These are phyloP conservation scores for Lachancea lanzarotensis DNA, from an alignment of 805 yeast species.

Conservation along the genomic window DNA sequence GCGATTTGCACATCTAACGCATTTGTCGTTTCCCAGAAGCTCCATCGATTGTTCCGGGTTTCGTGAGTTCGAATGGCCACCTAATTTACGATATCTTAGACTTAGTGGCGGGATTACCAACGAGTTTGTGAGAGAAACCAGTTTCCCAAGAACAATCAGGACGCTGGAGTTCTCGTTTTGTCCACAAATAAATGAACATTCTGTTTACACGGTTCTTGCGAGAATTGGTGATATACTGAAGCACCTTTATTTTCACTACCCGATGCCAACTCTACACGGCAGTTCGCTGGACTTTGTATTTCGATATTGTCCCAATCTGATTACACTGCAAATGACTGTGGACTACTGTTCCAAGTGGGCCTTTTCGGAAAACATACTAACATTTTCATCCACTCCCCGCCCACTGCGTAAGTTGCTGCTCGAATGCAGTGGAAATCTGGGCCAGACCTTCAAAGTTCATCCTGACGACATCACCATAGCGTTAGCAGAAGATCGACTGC, in stretches of 20 bases:
- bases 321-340: slow-evolving; percentile 59
- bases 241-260: slow-evolving; percentile 66
- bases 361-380: slow-evolving; percentile 42
- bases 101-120: slow-evolving; percentile 87
- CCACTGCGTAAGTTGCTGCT: slow-evolving; percentile 55
- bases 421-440: slow-evolving; percentile 81
- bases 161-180: slow-evolving; percentile 80
- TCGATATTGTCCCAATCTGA: slow-evolving; percentile 67
- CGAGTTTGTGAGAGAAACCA: slow-evolving; percentile 60
- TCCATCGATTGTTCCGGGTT: slow-evolving; percentile 63
- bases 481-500: slow-evolving; percentile 68
- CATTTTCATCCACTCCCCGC: slow-evolving; percentile 24
- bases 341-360: slow-evolving; percentile 59
- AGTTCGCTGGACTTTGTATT: slow-evolving; percentile 70
- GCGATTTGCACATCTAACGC: slow-evolving; percentile 55
- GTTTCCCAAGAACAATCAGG: slow-evolving; percentile 67
- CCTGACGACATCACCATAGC: slow-evolving; percentile 89
- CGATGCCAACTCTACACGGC: slow-evolving; percentile 73
- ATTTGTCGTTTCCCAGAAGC: slow-evolving; percentile 81
- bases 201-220: slow-evolving; percentile 54
- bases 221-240: slow-evolving; percentile 62
- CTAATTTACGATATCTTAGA: slow-evolving; percentile 59
- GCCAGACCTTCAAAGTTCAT: slow-evolving; percentile 73
- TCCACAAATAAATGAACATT: slow-evolving; percentile 62
- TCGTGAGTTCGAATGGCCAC: slow-evolving; percentile 61